Conservation (phyloP, 345 rosid species). For the Viola odorata region DNA sequence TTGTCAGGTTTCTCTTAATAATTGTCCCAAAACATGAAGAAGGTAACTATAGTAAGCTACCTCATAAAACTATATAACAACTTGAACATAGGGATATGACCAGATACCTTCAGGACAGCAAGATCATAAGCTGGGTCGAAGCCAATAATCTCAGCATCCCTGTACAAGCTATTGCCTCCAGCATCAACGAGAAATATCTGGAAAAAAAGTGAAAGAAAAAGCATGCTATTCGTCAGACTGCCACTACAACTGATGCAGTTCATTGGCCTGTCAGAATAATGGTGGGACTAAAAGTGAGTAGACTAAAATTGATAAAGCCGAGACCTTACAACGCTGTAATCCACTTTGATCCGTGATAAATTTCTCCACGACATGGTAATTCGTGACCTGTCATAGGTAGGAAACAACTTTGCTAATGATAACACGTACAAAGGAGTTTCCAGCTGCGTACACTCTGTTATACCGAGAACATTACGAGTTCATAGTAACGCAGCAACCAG, state of each 20-base stretch:
- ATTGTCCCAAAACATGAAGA: too few relatives aligned
- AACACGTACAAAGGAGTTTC: too few relatives aligned
- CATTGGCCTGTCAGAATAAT: not conserved
- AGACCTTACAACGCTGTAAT: constrained; percentile 80
- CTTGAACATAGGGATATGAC: too few relatives aligned
- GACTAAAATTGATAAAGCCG: constrained; percentile 8
- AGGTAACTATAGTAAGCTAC: not conserved
- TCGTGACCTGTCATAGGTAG: constrained; percentile 53
- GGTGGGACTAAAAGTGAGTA: not conserved
- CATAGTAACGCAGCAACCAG: not conserved
- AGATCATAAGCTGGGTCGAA: constrained; percentile 74
- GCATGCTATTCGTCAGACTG: not conserved
- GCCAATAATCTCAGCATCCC: constrained; percentile 63
- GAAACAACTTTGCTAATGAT: not conserved
- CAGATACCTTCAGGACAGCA: constrained; percentile 68
- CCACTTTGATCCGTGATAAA: constrained; percentile 69
- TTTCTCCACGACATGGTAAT: constrained; percentile 79
- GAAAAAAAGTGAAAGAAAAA: constrained; percentile 1
- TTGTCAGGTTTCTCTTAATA: too few relatives aligned
- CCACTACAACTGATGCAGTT: not conserved
- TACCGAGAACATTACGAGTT: too few relatives aligned
- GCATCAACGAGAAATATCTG: constrained; percentile 68
- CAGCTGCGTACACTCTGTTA: too few relatives aligned
- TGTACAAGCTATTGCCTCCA: constrained; percentile 52
- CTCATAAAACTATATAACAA: not conserved